Base-by-base conservation (phyloP, 768 basidiomycete genomes). In the Serpula lacrymans region DNA sequence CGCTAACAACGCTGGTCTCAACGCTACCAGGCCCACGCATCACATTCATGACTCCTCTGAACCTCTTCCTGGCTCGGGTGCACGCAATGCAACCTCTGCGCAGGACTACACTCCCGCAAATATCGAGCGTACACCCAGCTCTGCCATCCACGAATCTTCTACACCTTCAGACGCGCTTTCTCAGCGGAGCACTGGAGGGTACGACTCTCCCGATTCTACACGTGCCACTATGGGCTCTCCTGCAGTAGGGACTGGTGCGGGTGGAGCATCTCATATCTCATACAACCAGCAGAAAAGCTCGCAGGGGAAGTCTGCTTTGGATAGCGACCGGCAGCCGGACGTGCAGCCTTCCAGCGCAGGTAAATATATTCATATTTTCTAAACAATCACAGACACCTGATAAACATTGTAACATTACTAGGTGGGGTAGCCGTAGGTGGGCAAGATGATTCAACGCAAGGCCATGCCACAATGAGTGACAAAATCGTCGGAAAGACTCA, bases 401-500 rank as follows among this genome's bases (percentile, higher is more conserved):
- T n/a, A n/a, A n/a, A 26, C 24, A 10, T 34, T 21, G 21, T 14
- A 14, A n/a, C n/a, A n/a, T n/a, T n/a, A n/a, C n/a, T 18, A 61
- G 68, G 62, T 17, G 68, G 68, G 4, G 66, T 68, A 6, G 61
- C 64, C 1, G 42, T 64, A 11, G 67, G 53, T 30, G 66, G 62
- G 2, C 45, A 52, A 13, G 53, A 58, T 2, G 54, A 66, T 36
- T 23, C 62, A 16, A 62, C 69, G 0, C 54, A 63, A 47, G 67
- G 68, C 4, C 69, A 74, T 20, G 66, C 74, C 21, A 65, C 50
- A 20, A 14, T 74, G 0, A 56, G 66, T 6, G 80, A 83, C 59
- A 82, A 76, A 57, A 43, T 80, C 16, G 48, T 78, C 25, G 80
- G 80, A 3, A 81, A 82, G 63, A 65, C 72, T 0, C 67, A 82